A percentile compares a stretch with the other conserved stretches of the same genome.
These are phyloP conservation scores for Pythium phragmitis DNA, from an alignment of 352 stramenopile genomes.

Conservation along the genomic window DNA sequence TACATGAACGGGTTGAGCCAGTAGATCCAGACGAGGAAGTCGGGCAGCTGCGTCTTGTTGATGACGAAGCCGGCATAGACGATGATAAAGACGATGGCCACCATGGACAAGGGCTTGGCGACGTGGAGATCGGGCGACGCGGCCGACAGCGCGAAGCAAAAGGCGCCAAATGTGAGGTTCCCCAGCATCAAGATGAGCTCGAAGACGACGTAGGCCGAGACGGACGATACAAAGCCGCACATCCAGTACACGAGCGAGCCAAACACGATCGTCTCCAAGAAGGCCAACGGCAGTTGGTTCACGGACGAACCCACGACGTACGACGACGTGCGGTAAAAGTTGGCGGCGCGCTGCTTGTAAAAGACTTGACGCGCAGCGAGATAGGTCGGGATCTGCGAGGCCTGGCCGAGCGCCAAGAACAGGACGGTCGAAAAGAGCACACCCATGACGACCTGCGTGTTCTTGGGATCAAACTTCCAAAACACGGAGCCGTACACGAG, in stretches of 20 bases:
- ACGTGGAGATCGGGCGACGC: constrained; percentile 42
- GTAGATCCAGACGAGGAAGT: no score
- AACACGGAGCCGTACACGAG: no score
- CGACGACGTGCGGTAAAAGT: constrained; percentile 84
- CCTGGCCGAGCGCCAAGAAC: constrained; percentile 77
- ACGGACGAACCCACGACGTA: constrained; percentile 67
- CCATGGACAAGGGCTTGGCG: constrained; percentile 53
- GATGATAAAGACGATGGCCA: constrained; percentile 62
- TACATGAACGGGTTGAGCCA: no score
- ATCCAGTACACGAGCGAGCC: constrained; percentile 86
- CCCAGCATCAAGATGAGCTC: constrained; percentile 66
- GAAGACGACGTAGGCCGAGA: constrained; percentile 60
- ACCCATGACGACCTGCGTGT: constrained; percentile 67
- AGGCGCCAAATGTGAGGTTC: constrained; percentile 46
- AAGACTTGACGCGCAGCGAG: constrained; percentile 70
- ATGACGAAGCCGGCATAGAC: constrained; percentile 67
- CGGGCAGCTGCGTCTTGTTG: constrained; percentile 6
- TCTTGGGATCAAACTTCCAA: constrained; percentile 44
- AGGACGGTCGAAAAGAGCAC: constrained; percentile 85
- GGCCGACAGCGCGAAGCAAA: constrained; percentile 54
- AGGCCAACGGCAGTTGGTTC: constrained; percentile 49
- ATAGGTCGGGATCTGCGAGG: constrained; percentile 78
- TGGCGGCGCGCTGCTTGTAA: constrained; percentile 86
- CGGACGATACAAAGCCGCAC: constrained; percentile 58
- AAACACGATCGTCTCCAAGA: constrained; percentile 83